Conservation (phyloP, 192 early-diverging fungal genomes). For the Cladochytrium replicatum region DNA sequence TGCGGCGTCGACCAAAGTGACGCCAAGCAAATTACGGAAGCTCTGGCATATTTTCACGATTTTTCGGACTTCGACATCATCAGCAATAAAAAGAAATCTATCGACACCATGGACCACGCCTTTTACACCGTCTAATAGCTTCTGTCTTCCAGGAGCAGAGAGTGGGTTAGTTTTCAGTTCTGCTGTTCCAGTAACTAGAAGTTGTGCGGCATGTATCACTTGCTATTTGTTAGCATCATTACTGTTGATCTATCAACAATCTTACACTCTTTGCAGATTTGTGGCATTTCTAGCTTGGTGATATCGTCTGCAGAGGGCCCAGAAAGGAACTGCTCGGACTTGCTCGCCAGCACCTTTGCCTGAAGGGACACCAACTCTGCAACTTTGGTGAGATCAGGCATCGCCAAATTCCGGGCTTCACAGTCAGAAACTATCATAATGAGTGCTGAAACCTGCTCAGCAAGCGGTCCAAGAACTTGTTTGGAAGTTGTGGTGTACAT, state of each 20-base stretch:
- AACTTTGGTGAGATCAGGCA: conserved; percentile 33
- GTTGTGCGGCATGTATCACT: conserved; percentile 29
- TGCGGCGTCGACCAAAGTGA: not conserved
- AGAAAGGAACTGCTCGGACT: conserved; percentile 22
- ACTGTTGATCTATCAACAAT: not conserved
- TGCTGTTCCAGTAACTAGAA: conserved; percentile 23
- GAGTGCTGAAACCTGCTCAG: conserved; percentile 39
- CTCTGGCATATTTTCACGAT: conserved; percentile 17
- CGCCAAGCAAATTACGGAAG: conserved; percentile 8
- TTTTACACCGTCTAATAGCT: conserved; percentile 36
- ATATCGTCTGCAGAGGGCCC: conserved; percentile 25
- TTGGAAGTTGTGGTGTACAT: conserved; percentile 38
- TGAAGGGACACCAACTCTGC: conserved; percentile 31
- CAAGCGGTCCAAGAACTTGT: conserved; percentile 35
- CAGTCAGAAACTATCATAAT: conserved; percentile 42
- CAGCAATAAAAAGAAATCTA: conserved; percentile 28
- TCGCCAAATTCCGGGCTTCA: conserved; percentile 28
- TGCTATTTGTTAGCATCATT: not conserved
- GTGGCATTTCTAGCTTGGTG: conserved; percentile 31
- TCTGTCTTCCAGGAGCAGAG: conserved; percentile 23
- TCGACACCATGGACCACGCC: conserved; percentile 42
- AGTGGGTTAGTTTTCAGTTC: conserved; percentile 27
- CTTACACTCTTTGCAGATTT: conserved; percentile 23
- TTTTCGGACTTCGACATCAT: conserved; percentile 39
- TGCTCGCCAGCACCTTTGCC: conserved; percentile 27